Conservation (phyloP, 1,284 basidiomycete species). For the Fistulina hepatica region DNA sequence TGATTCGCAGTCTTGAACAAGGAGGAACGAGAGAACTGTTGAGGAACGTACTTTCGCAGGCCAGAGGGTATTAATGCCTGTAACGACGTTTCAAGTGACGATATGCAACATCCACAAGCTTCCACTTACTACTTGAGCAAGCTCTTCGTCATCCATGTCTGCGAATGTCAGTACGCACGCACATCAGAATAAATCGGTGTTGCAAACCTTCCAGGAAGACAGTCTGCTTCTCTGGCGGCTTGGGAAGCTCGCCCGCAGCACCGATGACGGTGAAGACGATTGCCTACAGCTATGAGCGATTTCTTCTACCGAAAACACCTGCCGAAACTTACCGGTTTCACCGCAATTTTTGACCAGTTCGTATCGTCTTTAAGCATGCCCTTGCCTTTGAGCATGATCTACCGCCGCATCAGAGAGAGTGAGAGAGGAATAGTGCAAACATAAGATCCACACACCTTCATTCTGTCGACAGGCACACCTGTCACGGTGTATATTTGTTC, state of each 20-base stretch:
- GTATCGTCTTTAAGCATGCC: conserved; percentile 76
- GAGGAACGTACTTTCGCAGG: conserved; percentile 49
- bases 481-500: conserved; percentile 72
- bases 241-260: conserved; percentile 83
- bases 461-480: conserved; percentile 80
- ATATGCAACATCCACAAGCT: background rate
- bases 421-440: too few relatives aligned
- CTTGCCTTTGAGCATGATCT: conserved; percentile 95
- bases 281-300: too few relatives aligned
- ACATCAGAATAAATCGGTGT: conserved; percentile 5
- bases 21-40: too few relatives aligned
- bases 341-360: conserved; percentile 77
- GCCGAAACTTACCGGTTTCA: too few relatives aligned
- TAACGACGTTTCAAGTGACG: conserved; percentile 4
- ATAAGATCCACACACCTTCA: too few relatives aligned
- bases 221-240: conserved; percentile 67
- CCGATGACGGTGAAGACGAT: conserved; percentile 86
- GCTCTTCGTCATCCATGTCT: conserved; percentile 80
- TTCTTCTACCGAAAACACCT: too few relatives aligned
- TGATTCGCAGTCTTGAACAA: too few relatives aligned
- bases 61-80: conserved; percentile 60
- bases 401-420: too few relatives aligned
- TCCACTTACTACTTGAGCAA: conserved; percentile 66
- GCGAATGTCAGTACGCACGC: conserved; percentile 10
- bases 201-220: conserved; percentile 70